Percentiles rank a stretch among this genome's conserved stretches.
Evolutionary conservation across 345 rosid species (phyloP).

Genomic region (Adansonia digitata): DNA sequence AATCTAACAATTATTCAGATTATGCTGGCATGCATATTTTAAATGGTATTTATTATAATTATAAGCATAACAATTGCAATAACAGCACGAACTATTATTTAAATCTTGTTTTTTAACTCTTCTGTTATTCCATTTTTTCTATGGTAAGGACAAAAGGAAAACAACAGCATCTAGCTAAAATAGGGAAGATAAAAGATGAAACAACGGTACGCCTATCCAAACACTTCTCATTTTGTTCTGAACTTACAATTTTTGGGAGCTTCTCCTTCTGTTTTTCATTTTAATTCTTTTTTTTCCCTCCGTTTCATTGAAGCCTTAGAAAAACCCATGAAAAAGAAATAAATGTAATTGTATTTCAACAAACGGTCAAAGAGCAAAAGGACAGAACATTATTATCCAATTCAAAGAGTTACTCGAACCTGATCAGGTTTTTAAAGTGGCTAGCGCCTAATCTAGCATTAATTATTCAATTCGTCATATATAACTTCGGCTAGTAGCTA

Average conservation of each 20-base stretch:
- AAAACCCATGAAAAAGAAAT: constrained; percentile 1
- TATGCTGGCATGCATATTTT: too few species aligned
- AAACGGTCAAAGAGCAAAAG: constrained; percentile 17
- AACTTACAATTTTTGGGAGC: neutral
- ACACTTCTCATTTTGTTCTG: neutral
- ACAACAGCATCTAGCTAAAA: neutral
- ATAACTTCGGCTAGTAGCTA: neutral
- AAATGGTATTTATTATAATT: too few species aligned
- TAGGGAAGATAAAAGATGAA: neutral
- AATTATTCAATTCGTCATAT: neutral
- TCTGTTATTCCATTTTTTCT: neutral
- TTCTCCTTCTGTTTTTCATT: neutral
- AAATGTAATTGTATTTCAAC: constrained; percentile 18
- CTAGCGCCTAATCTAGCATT: neutral
- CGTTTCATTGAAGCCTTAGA: neutral
- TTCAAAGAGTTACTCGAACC: neutral
- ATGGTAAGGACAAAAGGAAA: neutral
- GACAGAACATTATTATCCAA: neutral
- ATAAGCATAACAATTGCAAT: too few species aligned
- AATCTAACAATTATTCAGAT: neutral
- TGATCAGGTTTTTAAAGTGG: neutral
- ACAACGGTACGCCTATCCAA: neutral
- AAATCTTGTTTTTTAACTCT: too few species aligned
- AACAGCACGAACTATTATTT: too few species aligned
- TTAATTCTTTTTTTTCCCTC: neutral